phyloP scores from a whole-genome alignment of 805 yeast genomes.

The Saccharomyces paradoxus region DNA sequence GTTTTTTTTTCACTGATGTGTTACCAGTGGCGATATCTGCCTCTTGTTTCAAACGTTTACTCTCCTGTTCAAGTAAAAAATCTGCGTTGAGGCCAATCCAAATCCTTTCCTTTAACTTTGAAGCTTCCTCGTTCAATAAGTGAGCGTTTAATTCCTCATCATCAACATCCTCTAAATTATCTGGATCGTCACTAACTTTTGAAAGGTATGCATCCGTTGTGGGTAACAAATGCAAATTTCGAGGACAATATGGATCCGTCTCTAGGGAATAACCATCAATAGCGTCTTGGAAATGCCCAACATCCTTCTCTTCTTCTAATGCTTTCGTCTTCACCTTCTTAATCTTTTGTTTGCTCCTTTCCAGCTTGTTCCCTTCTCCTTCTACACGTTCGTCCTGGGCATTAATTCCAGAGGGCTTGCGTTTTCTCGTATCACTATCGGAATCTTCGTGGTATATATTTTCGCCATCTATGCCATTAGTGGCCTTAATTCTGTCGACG shows the following conservation, averaged over 20 bases:
- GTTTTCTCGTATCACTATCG: conserved; percentile 14
- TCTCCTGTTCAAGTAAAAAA: conserved; percentile 75
- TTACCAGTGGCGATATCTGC: conserved; percentile 86
- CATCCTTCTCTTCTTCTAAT: conserved; percentile 11
- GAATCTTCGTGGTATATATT: conserved; percentile 16
- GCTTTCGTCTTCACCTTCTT: conserved; percentile 3
- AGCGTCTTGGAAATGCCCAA: conserved; percentile 22
- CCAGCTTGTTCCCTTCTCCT: conserved; percentile 5
- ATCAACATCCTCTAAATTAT: conserved; percentile 64
- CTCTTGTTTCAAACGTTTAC: conserved; percentile 71
- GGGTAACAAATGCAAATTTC: conserved; percentile 50
- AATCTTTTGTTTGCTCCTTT: conserved; percentile 4
- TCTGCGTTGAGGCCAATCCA: conserved; percentile 91
- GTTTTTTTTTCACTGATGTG: conserved; percentile 42
- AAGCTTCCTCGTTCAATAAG: conserved; percentile 60
- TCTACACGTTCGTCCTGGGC: conserved; percentile 10
- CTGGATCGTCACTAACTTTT: conserved; percentile 51
- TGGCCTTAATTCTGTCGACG: conserved; percentile 21
- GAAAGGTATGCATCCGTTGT: conserved; percentile 47
- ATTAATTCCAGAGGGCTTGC: conserved; percentile 6
- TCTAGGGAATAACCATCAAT: conserved; percentile 33
- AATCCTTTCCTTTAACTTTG: conserved; percentile 63
- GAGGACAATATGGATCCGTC: conserved; percentile 40
- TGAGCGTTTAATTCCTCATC: conserved; percentile 68
- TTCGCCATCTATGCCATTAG: conserved; percentile 28